Base-by-base conservation (phyloP, 2,329 filamentous ascomycete genomes). In the Alternaria novae-zelandiae region DNA sequence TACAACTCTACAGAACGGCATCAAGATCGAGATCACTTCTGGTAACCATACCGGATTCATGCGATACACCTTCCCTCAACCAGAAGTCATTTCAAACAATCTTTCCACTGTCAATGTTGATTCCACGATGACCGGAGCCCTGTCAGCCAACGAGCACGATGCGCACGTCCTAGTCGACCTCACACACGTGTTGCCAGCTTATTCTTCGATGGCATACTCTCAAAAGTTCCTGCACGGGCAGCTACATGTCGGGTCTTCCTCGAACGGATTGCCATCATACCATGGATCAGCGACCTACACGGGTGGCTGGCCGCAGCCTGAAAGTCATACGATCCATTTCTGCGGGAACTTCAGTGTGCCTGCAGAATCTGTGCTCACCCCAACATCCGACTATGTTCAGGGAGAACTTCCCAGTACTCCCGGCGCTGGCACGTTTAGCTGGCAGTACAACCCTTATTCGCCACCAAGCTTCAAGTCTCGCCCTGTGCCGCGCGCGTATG, bases 171-270 rank as follows among this genome's bases (percentile, higher is more conserved):
- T 83, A 13, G 74, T 82, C 0, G 82, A 83, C 58, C 66, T 81
- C 5, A 80, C 83, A 54, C 85, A 85, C 64, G 81, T 83, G 21
- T 47, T 85, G 7, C 3, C 84, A 82, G 59, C 58, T 13, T 60
- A 60, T 8, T 54, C 50, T 8, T 30, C 51, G 1, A 60, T 60
- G 44, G 50, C 58, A 11, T 60, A 60, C 15, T 55, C 58, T n/a
- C 58, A 60, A 44, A 55, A 15, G 21, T 60, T 46, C 12, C 15
- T 55, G 20, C 50, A 28, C 26, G 58, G 58, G n/a, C 26, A 60
- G 21, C 26, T 60, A 41, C 57, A 54, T 25, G 21, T 59, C 13
- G 26, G 20, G 13, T 49, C 57, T 28, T 54, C 57, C 25, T 12
- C 28, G 6, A 55, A 49, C 17, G 44, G 41, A 10, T 43, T 41